Base-by-base conservation (phyloP, 2,329 filamentous ascomycete genomes). In the Hansfordia pulvinata region DNA sequence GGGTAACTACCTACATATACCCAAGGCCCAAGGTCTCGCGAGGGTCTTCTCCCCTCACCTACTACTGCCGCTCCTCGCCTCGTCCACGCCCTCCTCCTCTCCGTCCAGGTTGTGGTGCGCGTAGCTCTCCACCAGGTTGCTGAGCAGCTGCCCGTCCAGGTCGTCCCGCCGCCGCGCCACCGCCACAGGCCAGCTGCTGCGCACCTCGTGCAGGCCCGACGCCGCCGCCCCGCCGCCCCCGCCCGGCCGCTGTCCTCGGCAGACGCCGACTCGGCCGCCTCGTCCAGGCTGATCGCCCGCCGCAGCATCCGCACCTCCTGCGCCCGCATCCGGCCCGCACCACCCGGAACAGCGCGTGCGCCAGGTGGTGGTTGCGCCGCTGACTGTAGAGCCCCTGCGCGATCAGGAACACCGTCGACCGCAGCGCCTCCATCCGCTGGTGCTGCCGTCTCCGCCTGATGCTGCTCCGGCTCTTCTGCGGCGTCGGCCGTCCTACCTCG, bases 361-460 rank as follows among this genome's bases (percentile, higher is more conserved):
- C 46, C 5, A 54, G 27, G 27, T 53, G 48, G 23, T 53, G 43
- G 17, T 49, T 53, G 7, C 30, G 43, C 2, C 47, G 45, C 24
- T 54, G 52, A 17, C 33, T 30, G 25, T 45, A 43, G 0, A 54
- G 29, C 0, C 52, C 52, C 18, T 51, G 45, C 2, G 43, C 46
- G 8, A 44, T 35, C 2, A 55, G 34, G n/a, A 56, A 34, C 1
- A 55, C 41, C 0, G 44, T 47, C 1, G 51, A 49, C 8, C 47
- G 40, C n/a, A 53, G 22, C 1, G 33, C 23, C 19, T 52, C 43
- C 1, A 43, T 28, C 22, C 40, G 25, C 3, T n/a, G n/a, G n/a
- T n/a, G n/a, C n/a, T n/a, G n/a, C n/a, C n/a, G n/a, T n/a, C n/a
- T n/a, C n/a, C n/a, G n/a, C n/a, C n/a, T n/a, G n/a, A n/a, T n/a